Percentiles rank a stretch among this genome's conserved stretches.
phyloP scores from a whole-genome alignment of 352 stramenopile species.

The Peronosclerospora sorghi region DNA sequence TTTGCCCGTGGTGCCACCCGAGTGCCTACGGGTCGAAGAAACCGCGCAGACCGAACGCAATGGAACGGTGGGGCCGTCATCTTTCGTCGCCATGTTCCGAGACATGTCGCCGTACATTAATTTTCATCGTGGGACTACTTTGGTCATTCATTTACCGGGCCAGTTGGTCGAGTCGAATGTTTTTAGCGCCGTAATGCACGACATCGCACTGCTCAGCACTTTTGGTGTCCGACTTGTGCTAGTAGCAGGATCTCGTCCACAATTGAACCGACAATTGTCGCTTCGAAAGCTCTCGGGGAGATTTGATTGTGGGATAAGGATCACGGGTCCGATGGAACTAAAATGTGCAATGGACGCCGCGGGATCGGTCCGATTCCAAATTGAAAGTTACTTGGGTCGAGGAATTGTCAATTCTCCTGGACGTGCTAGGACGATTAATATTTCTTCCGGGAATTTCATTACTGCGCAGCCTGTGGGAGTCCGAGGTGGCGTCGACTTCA shows the following conservation, averaged over 20 bases:
- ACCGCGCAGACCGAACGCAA: constrained; percentile 5
- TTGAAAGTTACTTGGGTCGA: constrained; percentile 76
- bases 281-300: constrained; percentile 54
- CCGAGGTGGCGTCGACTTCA: constrained; percentile 79
- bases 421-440: constrained; percentile 72
- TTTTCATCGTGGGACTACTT: constrained; percentile 90
- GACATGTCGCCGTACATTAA: constrained; percentile 97
- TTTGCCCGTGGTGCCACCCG: constrained; percentile 57
- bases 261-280: constrained; percentile 88
- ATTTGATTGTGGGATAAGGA: constrained; percentile 74
- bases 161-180: constrained; percentile 88
- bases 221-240: constrained; percentile 92
- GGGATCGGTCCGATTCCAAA: constrained; percentile 81
- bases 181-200: constrained; percentile 90
- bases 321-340: constrained; percentile 88
- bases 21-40: constrained; percentile 64
- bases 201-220: constrained; percentile 93
- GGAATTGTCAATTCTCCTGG: constrained; percentile 80
- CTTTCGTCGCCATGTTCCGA: constrained; percentile 89
- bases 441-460: constrained; percentile 96
- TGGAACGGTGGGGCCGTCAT: constrained; percentile 28
- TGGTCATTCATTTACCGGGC: constrained; percentile 94
- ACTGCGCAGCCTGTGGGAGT: constrained; percentile 86
- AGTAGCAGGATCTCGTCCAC: constrained; percentile 90
- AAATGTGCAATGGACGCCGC: constrained; percentile 92